These are phyloP conservation scores for Daedalea quercina DNA, from an alignment of 768 basidiomycete species.

Conservation along the genomic window DNA sequence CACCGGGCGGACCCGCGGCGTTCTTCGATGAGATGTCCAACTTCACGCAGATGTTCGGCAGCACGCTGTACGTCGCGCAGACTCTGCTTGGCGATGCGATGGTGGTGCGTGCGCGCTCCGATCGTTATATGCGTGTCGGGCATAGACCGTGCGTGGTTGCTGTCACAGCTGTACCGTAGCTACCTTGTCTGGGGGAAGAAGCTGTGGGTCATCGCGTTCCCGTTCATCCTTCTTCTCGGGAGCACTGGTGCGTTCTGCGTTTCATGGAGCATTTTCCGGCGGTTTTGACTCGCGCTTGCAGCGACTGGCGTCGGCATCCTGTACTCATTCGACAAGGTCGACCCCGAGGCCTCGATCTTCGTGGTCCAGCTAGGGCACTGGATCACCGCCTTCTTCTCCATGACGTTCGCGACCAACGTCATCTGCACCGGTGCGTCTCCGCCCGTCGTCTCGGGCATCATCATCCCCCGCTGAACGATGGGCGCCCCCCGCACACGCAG, in stretches of 20 bases:
- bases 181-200: slow-evolving; percentile 11
- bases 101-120: neutral
- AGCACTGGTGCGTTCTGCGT: slow-evolving; percentile 22
- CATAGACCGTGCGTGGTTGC: slow-evolving; percentile 14
- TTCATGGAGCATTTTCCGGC: neutral
- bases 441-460: neutral
- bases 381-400: slow-evolving; percentile 33
- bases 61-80: slow-evolving; percentile 31
- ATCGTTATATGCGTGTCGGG: neutral
- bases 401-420: slow-evolving; percentile 32
- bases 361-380: slow-evolving; percentile 26
- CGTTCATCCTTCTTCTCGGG: slow-evolving; percentile 23
- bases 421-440: slow-evolving; percentile 28
- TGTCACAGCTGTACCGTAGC: slow-evolving; percentile 2
- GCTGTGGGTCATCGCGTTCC: slow-evolving; percentile 20
- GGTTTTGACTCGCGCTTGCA: slow-evolving; percentile 7
- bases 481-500: slow-evolving; percentile 1
- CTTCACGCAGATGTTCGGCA: slow-evolving; percentile 31
- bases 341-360: slow-evolving; percentile 26
- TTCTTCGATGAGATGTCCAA: slow-evolving; percentile 29
- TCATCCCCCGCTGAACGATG: neutral
- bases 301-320: slow-evolving; percentile 25
- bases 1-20: slow-evolving; percentile 17
- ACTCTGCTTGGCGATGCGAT: slow-evolving; percentile 30
- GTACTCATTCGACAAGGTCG: slow-evolving; percentile 25